Evolutionary conservation across 768 basidiomycete species (phyloP).

Genomic region (Austroboletus eburneus): DNA sequence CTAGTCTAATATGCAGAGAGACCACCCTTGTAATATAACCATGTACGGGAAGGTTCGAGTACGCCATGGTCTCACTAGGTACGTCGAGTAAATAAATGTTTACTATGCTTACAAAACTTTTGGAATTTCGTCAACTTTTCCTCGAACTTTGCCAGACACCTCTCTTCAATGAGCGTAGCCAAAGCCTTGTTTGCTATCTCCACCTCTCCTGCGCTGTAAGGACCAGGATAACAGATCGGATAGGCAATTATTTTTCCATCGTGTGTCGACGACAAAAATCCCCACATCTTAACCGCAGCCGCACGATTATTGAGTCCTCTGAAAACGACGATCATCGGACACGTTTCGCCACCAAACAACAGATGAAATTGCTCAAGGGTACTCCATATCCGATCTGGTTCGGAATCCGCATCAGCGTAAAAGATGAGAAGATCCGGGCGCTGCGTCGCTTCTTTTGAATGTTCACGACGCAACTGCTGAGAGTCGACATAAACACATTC

Average conservation of each 20-base stretch:
- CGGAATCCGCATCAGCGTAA: constrained; percentile 11
- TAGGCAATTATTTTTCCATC: constrained; percentile 13
- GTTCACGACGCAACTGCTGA: background rate
- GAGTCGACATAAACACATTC: constrained; percentile 10
- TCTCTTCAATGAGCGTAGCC: constrained; percentile 17
- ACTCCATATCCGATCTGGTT: constrained; percentile 9
- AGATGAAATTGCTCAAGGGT: constrained; percentile 15
- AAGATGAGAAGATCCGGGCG: constrained; percentile 24
- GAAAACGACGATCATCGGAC: constrained; percentile 22
- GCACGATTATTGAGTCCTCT: constrained; percentile 14
- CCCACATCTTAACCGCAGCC: constrained; percentile 15
- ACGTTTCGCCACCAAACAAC: constrained; percentile 16
- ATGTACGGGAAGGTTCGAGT: background rate
- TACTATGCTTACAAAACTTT: constrained; percentile 17
- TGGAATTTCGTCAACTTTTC: constrained; percentile 19
- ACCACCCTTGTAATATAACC: too few relatives aligned
- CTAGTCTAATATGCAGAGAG: too few relatives aligned
- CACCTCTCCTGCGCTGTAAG: constrained; percentile 7
- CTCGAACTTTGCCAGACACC: constrained; percentile 15
- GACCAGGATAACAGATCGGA: constrained; percentile 20
- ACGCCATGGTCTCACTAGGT: constrained; percentile 7
- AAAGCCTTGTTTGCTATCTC: constrained; percentile 17
- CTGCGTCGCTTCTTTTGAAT: constrained; percentile 2
- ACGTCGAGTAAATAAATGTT: constrained; percentile 10
- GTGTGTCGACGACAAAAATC: constrained; percentile 8